These are phyloP conservation scores for Aspergillus carbonarius DNA, from an alignment of 2,329 filamentous ascomycete genomes.

Conservation along the genomic window DNA sequence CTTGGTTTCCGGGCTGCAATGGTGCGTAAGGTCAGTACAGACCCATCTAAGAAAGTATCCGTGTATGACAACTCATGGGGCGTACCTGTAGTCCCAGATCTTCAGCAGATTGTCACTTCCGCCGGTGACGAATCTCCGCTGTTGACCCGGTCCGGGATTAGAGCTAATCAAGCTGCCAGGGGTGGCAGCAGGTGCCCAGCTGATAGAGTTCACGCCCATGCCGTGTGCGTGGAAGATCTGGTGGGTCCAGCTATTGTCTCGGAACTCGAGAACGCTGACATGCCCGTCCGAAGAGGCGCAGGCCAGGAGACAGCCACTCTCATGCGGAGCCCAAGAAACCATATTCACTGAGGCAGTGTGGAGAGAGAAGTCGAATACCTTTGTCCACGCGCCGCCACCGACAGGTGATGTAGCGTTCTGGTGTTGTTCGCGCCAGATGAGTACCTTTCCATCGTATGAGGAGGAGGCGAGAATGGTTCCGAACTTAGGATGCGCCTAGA, in stretches of 20 bases:
- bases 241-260: constrained; percentile 90
- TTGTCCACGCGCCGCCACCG: constrained; percentile 66
- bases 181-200: constrained; percentile 83
- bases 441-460: constrained; percentile 95
- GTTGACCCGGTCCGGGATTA: constrained; percentile 60
- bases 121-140: constrained; percentile 87
- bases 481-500: constrained; percentile 86
- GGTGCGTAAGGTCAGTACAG: constrained; percentile 4
- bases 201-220: constrained; percentile 91
- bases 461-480: constrained; percentile 96
- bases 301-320: constrained; percentile 89
- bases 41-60: background rate
- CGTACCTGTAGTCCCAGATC: constrained; percentile 79
- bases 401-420: constrained; percentile 38
- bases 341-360: constrained; percentile 98
- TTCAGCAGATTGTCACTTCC: constrained; percentile 92
- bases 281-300: constrained; percentile 93
- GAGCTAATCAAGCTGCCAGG: constrained; percentile 83
- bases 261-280: constrained; percentile 93
- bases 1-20: constrained; percentile 49
- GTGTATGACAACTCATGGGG: constrained; percentile 12
- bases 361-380: constrained; percentile 87
- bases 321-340: constrained; percentile 95
- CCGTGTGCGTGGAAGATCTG: constrained; percentile 89
- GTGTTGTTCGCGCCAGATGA: constrained; percentile 92